Evolutionary conservation across 176 grass and related monocot species (phyloP).

Genomic region (Carex scoparia): DNA sequence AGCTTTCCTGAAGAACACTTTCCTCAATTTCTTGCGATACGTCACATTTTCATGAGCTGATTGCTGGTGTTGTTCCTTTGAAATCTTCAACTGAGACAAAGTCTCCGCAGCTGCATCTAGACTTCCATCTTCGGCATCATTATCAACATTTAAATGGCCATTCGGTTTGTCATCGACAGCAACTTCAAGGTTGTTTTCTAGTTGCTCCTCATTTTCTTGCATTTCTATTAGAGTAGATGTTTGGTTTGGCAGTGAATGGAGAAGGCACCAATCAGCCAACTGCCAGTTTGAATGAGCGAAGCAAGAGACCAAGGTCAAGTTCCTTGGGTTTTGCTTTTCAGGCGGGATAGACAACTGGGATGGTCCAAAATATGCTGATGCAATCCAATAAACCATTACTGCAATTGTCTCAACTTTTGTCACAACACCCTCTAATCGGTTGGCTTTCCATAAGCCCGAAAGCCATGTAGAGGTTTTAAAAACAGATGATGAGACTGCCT

Average conservation of each 20-base stretch:
- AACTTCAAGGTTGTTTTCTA: not conserved
- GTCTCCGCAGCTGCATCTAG: constrained; percentile 28
- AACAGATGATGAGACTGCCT: constrained; percentile 71
- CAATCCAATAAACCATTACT: constrained; percentile 86
- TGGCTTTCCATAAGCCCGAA: constrained; percentile 76
- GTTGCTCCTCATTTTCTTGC: constrained; percentile 24
- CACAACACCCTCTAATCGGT: constrained; percentile 69
- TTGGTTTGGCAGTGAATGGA: constrained; percentile 9
- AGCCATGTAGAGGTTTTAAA: constrained; percentile 82
- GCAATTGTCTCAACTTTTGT: constrained; percentile 73
- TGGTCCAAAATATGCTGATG: constrained; percentile 58
- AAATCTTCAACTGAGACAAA: constrained; percentile 33
- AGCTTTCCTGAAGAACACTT: constrained; percentile 52
- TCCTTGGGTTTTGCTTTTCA: constrained; percentile 79
- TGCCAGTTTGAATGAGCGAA: constrained; percentile 76
- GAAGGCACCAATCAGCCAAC: constrained; percentile 83
- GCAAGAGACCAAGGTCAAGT: constrained; percentile 78
- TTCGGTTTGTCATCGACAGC: constrained; percentile 32
- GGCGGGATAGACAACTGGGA: constrained; percentile 46
- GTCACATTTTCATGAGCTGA: constrained; percentile 45
- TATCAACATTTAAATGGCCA: constrained; percentile 35
- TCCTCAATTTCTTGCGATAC: constrained; percentile 62
- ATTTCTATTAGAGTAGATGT: constrained; percentile 15
- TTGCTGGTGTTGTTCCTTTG: constrained; percentile 41
- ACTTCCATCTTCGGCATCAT: constrained; percentile 25